These are phyloP conservation scores for Pyricularia pennisetigena DNA, from an alignment of 2,329 filamentous ascomycete genomes.

Conservation along the genomic window DNA sequence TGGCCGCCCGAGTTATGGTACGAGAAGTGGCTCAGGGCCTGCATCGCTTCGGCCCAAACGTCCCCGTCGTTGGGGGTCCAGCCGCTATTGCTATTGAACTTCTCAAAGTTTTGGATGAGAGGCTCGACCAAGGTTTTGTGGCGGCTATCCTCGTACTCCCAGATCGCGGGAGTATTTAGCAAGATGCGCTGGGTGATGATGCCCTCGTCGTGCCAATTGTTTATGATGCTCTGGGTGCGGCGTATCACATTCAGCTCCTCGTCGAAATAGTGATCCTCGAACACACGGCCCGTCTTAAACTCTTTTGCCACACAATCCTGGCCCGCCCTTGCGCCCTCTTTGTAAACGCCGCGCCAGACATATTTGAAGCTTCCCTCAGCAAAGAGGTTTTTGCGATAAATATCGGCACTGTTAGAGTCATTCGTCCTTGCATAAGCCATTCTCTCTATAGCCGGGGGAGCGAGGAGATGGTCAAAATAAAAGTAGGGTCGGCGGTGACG, in stretches of 20 bases:
- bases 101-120: slow-evolving; percentile 28
- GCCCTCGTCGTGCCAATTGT: background rate
- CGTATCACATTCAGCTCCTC: background rate
- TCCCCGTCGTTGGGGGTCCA: slow-evolving; percentile 20
- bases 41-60: slow-evolving; percentile 25
- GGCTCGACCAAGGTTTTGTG: slow-evolving; percentile 20
- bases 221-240: background rate
- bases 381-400: no score
- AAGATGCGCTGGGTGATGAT: slow-evolving; percentile 17
- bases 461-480: no score
- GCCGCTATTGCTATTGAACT: slow-evolving; percentile 33
- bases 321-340: no score
- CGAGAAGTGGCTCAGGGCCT: slow-evolving; percentile 32
- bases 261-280: background rate
- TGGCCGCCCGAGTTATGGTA: slow-evolving; percentile 26
- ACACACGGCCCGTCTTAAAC: no score
- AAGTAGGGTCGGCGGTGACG: no score
- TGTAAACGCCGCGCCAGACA: no score
- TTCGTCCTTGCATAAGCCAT: no score
- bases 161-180: slow-evolving; percentile 25
- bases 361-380: no score
- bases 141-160: slow-evolving; percentile 13
- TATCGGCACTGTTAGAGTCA: no score
- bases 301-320: no score
- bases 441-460: no score